Percentiles rank a stretch among this genome's conserved stretches.
Evolutionary conservation across 345 rosid genomes (phyloP).

Genomic region (Rhodamnia rubescens): DNA sequence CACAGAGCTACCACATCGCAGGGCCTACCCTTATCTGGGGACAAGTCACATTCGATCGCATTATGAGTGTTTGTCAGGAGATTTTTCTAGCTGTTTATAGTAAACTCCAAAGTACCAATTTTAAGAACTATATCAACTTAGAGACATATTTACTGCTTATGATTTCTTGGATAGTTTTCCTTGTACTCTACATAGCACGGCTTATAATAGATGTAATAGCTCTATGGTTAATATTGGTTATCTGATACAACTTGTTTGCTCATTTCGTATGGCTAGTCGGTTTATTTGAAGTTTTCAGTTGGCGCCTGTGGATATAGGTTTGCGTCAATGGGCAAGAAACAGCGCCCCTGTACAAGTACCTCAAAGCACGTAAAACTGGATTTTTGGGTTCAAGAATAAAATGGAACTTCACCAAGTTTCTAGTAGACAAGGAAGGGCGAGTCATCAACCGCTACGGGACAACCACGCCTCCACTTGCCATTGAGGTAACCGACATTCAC

Average conservation of each 20-base stretch:
- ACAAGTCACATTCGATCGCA: not conserved
- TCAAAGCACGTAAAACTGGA: constrained; percentile 52
- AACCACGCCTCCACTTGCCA: constrained; percentile 44
- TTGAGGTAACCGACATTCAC: constrained; percentile 39
- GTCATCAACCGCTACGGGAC: constrained; percentile 61
- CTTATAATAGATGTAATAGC: not conserved
- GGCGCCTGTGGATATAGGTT: constrained; percentile 21
- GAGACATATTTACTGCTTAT: not conserved
- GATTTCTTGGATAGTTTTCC: not conserved
- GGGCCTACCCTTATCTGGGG: not conserved
- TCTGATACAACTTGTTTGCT: not conserved
- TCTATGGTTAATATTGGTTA: not conserved
- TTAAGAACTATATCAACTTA: not conserved
- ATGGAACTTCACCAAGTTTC: constrained; percentile 94
- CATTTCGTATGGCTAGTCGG: not conserved
- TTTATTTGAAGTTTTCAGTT: not conserved
- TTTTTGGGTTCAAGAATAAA: constrained; percentile 58
- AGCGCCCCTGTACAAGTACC: constrained; percentile 69
- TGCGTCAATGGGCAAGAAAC: constrained; percentile 67
- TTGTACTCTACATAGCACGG: not conserved
- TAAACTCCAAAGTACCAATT: not conserved
- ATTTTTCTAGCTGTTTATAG: not conserved
- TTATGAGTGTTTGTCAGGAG: not conserved
- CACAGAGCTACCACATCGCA: not conserved
- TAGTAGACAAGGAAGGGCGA: constrained; percentile 58